phyloP scores from a whole-genome alignment of 176 grass and related monocot genomes.

The Triticum timopheevii region DNA sequence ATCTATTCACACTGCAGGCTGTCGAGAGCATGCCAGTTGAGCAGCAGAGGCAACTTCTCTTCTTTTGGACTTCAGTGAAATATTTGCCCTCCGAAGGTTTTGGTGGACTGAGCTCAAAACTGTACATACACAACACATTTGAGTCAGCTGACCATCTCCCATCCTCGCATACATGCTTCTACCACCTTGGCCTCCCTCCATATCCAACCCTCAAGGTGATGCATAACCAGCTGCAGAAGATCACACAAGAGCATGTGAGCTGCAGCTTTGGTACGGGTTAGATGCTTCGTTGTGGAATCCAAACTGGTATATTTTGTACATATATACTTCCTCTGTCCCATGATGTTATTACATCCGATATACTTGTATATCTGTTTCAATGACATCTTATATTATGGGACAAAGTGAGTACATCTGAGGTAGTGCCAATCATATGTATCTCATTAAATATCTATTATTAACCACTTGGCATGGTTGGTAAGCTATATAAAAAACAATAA shows the following conservation, averaged over 20 bases:
- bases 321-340: not conserved
- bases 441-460: no score
- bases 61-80: constrained; percentile 96
- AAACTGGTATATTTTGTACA: constrained; percentile 47
- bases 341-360: no score
- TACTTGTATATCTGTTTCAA: no score
- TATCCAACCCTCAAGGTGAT: constrained; percentile 53
- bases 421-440: no score
- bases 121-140: constrained; percentile 75
- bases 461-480: no score
- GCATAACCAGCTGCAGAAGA: constrained; percentile 63
- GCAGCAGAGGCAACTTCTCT: constrained; percentile 73
- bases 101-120: constrained; percentile 69
- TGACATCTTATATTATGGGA: no score
- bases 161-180: constrained; percentile 95
- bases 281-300: not conserved
- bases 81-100: constrained; percentile 89
- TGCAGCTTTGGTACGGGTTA: constrained; percentile 85
- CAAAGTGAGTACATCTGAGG: no score
- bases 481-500: no score
- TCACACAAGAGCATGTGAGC: constrained; percentile 86
- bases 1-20: constrained; percentile 45
- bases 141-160: constrained; percentile 70
- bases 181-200: constrained; percentile 79
- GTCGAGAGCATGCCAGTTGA: constrained; percentile 77